Evolutionary conservation across 1,284 basidiomycete species (phyloP).

Genomic region (Cystobasidiaceae sp.): DNA sequence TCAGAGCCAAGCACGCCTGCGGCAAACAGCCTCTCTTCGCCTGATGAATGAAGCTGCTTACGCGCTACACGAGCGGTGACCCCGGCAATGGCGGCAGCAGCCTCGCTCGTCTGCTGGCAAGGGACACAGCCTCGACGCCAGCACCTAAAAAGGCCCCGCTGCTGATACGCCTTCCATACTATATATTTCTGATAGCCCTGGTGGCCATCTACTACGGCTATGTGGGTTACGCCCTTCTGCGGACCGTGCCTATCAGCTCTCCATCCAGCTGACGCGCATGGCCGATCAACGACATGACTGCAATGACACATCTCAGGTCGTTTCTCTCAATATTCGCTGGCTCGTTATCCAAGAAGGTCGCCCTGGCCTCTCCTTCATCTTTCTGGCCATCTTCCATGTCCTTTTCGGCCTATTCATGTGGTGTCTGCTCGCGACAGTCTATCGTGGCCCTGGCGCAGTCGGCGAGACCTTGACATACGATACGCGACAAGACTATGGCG

Average conservation of each 20-base stretch:
- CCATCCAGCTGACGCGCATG: too few species aligned
- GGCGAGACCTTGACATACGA: conserved; percentile 17
- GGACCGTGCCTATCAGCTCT: too few species aligned
- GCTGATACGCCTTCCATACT: conserved; percentile 20
- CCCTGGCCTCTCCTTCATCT: conserved; percentile 9
- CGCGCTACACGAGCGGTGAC: neutral
- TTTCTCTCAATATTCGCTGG: conserved; percentile 22
- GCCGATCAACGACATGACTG: too few species aligned
- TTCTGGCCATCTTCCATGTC: conserved; percentile 25
- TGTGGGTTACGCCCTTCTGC: too few species aligned
- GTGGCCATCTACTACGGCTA: conserved; percentile 21
- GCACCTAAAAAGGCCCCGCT: conserved; percentile 7
- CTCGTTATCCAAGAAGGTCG: conserved; percentile 12
- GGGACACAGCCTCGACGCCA: conserved; percentile 1
- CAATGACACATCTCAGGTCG: too few species aligned
- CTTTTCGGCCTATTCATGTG: conserved; percentile 22
- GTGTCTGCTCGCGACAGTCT: conserved; percentile 8
- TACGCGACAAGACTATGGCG: neutral
- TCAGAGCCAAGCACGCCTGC: too few species aligned
- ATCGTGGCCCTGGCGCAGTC: conserved; percentile 21
- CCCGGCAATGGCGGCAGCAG: too few species aligned
- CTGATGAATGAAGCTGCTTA: conserved; percentile 15
- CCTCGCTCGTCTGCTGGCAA: neutral
- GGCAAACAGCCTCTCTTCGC: too few species aligned
- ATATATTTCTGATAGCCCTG: conserved; percentile 13